A percentile compares a stretch with the other conserved stretches of the same genome.
These are phyloP conservation scores for Thozetella sp. DNA, from an alignment of 495 filamentous ascomycete species.

Conservation along the genomic window DNA sequence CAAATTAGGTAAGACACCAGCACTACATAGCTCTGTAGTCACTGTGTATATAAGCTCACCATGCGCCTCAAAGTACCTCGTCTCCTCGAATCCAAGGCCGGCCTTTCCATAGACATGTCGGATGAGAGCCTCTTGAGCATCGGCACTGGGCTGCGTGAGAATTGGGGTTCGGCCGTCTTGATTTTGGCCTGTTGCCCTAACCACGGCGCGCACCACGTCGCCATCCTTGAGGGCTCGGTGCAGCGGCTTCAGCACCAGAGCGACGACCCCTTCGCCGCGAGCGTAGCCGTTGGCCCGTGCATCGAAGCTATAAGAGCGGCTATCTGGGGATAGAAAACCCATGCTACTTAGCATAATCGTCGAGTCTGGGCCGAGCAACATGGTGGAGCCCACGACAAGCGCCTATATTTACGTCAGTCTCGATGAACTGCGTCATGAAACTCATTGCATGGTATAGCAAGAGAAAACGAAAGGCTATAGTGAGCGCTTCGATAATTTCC, in stretches of 20 bases:
- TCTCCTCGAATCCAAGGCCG: constrained; percentile 37
- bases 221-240: constrained; percentile 41
- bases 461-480: background rate
- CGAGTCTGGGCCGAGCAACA: constrained; percentile 46
- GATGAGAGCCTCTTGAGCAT: constrained; percentile 51
- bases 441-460: too few species aligned
- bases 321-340: constrained; percentile 32
- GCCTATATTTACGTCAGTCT: too few species aligned
- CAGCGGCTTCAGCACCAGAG: constrained; percentile 53
- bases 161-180: constrained; percentile 49
- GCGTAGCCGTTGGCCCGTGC: constrained; percentile 59
- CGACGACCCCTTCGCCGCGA: constrained; percentile 56
- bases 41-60: too few species aligned
- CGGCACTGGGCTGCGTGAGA: constrained; percentile 48
- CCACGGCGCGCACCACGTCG: constrained; percentile 57
- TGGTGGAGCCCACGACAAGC: constrained; percentile 47
- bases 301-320: constrained; percentile 56
- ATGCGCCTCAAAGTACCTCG: constrained; percentile 43
- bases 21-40: too few species aligned
- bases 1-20: background rate
- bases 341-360: constrained; percentile 21
- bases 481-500: background rate
- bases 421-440: too few species aligned
- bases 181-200: constrained; percentile 52
- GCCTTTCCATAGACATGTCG: constrained; percentile 41